Evolutionary conservation across 169 alveolate genomes (phyloP), one percentile per base, ranked within the genome.

Genomic region (Babesia ovis): DNA sequence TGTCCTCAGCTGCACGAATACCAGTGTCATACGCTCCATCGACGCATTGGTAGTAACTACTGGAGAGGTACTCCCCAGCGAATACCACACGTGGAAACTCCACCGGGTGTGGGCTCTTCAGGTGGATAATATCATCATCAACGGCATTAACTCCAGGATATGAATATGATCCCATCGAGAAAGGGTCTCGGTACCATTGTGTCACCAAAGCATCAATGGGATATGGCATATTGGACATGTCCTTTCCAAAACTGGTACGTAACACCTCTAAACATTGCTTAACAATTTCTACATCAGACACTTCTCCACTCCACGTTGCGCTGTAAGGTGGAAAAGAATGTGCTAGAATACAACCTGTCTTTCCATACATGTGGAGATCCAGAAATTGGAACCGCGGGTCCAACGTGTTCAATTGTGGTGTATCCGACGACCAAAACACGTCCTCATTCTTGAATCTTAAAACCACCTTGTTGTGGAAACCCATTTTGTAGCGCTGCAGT

Each of bases 1-100:
- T 61, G 37, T 89, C 93, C 60, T 89, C 93, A 23, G 93, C 93
- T 45, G 93, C 93, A 6, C 93, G 68, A 46, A 89, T 80, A 18
- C 91, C 91, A 18, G 93, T 89, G 59, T 89, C 93, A 50, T 70
- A 89, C 0, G 91, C 89, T 18, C 93, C 93, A 56, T 89, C 93
- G 23, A 89, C 88, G 53, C 93, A 89, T 22, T 89, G 93, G 51
- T 84, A 89, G 41, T 89, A 89, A 34, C 88, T 77, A 48, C 83
- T 84, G 18, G 91, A 83, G 9, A 89, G 35, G 58, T 89, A 89
- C 64, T 89, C 93, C 6, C 93, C 93, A 46, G 91, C 75, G 53
- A 89, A 89, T 51, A 89, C 69, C 20, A 89, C 81, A 37, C 75
- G 71, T 9, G 93, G 93, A 32, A 67, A 66, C 34, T 68, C 60